A percentile compares a stretch with the other conserved stretches of the same genome.
Conservation (phyloP, 306 rosid species). For the Trifolium repens region DNA sequence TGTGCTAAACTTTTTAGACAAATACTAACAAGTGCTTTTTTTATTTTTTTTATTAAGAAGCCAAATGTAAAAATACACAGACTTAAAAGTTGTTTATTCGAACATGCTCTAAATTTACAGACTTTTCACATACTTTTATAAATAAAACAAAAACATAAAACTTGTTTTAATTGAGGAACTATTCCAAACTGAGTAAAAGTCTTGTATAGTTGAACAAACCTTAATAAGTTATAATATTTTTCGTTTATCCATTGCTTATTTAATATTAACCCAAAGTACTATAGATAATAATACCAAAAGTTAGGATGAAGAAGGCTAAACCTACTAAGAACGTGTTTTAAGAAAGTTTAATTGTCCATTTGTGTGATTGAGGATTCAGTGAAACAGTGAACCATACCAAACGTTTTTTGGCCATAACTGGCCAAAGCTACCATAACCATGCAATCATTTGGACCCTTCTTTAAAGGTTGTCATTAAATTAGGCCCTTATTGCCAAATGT, state of each 20-base stretch:
- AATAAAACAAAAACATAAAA: not conserved
- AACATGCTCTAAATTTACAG: not conserved
- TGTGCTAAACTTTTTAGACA: too few species aligned
- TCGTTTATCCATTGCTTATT: not conserved
- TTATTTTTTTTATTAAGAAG: too few species aligned
- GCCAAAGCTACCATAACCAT: slow-evolving; percentile 3
- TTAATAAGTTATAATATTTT: not conserved
- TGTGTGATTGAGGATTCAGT: slow-evolving; percentile 26
- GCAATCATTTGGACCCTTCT: slow-evolving; percentile 41
- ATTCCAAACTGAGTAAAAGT: not conserved
- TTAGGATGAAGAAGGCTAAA: not conserved
- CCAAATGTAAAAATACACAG: too few species aligned
- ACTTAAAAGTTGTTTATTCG: too few species aligned
- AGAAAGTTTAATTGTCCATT: slow-evolving; percentile 14
- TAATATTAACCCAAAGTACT: not conserved
- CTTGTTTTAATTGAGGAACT: not conserved
- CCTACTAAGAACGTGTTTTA: not conserved
- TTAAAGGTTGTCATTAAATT: slow-evolving; percentile 13
- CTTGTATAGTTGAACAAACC: not conserved
- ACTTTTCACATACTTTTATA: not conserved
- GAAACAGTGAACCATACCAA: slow-evolving; percentile 29
- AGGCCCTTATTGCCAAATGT: slow-evolving; percentile 35
- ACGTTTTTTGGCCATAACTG: slow-evolving; percentile 6
- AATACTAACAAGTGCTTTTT: too few species aligned
- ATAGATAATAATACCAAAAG: not conserved